phyloP scores from a whole-genome alignment of 1,284 basidiomycete genomes.

The Ganoderma lingzhi region DNA sequence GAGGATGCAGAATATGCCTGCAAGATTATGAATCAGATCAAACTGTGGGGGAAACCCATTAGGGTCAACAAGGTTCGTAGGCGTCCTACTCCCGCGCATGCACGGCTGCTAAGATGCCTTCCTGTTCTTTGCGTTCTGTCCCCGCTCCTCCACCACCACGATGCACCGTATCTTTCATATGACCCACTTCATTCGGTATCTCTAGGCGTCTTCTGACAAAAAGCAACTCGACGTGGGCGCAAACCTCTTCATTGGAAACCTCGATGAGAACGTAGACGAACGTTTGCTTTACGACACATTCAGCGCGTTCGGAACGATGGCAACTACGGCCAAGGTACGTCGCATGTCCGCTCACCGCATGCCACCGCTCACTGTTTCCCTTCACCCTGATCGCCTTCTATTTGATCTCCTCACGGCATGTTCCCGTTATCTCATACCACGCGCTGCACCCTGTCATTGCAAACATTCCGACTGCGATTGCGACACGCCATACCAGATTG shows the following conservation, averaged over 20 bases:
- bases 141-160: constrained; percentile 11
- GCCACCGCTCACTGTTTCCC: constrained; percentile 10
- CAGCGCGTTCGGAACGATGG: constrained; percentile 92
- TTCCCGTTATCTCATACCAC: constrained; percentile 1
- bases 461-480: neutral
- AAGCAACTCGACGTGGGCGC: constrained; percentile 98
- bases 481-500: constrained; percentile 67
- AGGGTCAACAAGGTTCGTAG: constrained; percentile 92
- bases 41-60: constrained; percentile 98
- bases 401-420: constrained; percentile 9
- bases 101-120: constrained; percentile 10
- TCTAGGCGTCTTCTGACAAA: constrained; percentile 91
- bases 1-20: constrained; percentile 99
- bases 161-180: constrained; percentile 3
- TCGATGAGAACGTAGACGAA: constrained; percentile 96
- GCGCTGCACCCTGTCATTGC: constrained; percentile 12
- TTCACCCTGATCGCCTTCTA: constrained; percentile 17
- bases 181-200: constrained; percentile 9
- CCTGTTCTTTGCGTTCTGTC: constrained; percentile 8
- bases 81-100: constrained; percentile 9
- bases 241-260: constrained; percentile 95
- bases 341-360: constrained; percentile 23
- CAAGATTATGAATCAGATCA: constrained; percentile 99
- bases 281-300: constrained; percentile 94
- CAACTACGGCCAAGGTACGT: constrained; percentile 92